These are phyloP conservation scores for Phaeosphaeriaceae sp. DNA, from an alignment of 2,329 filamentous ascomycete genomes.

Conservation along the genomic window DNA sequence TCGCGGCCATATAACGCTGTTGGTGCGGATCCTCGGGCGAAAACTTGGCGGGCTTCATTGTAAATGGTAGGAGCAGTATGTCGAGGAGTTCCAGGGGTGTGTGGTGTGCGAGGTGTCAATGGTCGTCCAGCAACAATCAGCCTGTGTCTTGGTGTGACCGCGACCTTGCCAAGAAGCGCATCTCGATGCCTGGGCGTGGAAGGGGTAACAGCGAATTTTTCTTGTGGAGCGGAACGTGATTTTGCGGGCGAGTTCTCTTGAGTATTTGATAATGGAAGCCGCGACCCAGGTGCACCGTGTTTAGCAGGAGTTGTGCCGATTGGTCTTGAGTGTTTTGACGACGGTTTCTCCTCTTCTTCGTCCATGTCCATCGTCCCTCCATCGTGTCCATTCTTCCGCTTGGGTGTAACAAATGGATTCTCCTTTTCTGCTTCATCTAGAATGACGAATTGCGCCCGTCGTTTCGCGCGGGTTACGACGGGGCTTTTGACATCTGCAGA, in stretches of 20 bases:
- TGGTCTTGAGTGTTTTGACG: slow-evolving; percentile 43
- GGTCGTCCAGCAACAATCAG: slow-evolving; percentile 78
- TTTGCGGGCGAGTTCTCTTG: slow-evolving; percentile 57
- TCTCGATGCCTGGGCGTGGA: slow-evolving; percentile 80
- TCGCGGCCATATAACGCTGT: slow-evolving; percentile 81
- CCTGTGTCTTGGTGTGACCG: slow-evolving; percentile 82
- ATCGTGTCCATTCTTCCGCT: slow-evolving; percentile 43
- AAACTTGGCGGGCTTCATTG: slow-evolving; percentile 84
- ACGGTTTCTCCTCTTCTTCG: slow-evolving; percentile 44
- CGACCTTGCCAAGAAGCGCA: slow-evolving; percentile 71
- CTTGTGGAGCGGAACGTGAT: slow-evolving; percentile 58
- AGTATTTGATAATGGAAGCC: slow-evolving; percentile 52
- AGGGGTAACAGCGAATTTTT: slow-evolving; percentile 58
- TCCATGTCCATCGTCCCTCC: slow-evolving; percentile 55
- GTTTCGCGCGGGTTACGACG: slow-evolving; percentile 49
- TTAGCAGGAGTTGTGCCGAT: slow-evolving; percentile 54
- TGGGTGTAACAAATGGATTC: slow-evolving; percentile 60
- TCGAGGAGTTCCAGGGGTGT: slow-evolving; percentile 74
- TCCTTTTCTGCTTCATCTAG: slow-evolving; percentile 71
- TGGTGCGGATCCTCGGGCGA: slow-evolving; percentile 78
- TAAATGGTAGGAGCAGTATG: slow-evolving; percentile 75
- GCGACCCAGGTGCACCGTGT: slow-evolving; percentile 52
- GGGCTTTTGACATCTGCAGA: slow-evolving; percentile 29
- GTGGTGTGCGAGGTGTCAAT: slow-evolving; percentile 78
- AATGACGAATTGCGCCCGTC: slow-evolving; percentile 53